Conservation (phyloP, 1,139 yeast genomes). For the Yamadazyma diospyri region DNA sequence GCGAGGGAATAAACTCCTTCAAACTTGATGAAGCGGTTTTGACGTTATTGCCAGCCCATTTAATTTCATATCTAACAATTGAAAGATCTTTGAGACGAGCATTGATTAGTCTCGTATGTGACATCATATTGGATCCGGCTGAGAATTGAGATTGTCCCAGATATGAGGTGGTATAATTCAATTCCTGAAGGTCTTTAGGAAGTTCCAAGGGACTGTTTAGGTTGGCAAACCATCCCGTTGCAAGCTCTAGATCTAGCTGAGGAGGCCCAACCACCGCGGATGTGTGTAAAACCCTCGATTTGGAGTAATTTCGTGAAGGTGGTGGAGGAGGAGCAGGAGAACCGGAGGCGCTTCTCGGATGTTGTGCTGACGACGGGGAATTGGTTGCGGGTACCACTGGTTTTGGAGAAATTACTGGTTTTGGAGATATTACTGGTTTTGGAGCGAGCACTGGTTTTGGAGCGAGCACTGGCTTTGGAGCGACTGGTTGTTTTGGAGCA, state of each 20-base stretch:
- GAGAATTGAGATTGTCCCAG: slow-evolving; percentile 15
- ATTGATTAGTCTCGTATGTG: slow-evolving; percentile 21
- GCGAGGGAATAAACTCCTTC: slow-evolving; percentile 47
- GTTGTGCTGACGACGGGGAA: slow-evolving; percentile 7
- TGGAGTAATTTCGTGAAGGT: slow-evolving; percentile 31
- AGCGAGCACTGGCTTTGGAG: slow-evolving; percentile 16
- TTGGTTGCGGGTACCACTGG: slow-evolving; percentile 4
- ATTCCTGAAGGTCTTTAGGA: slow-evolving; percentile 36
- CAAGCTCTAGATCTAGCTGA: slow-evolving; percentile 37
- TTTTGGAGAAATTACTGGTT: slow-evolving; percentile 5
- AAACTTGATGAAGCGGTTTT: slow-evolving; percentile 23
- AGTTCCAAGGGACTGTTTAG: slow-evolving; percentile 19
- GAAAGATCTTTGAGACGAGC: slow-evolving; percentile 53
- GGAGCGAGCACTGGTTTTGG: slow-evolving; percentile 14
- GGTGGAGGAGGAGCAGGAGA: slow-evolving; percentile 16
- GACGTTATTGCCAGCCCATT: slow-evolving; percentile 38
- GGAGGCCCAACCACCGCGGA: slow-evolving; percentile 29
- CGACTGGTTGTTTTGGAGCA: slow-evolving; percentile 10
- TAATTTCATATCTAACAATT: slow-evolving; percentile 40
- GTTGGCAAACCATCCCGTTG: slow-evolving; percentile 45
- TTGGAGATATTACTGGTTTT: slow-evolving; percentile 11
- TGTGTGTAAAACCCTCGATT: slow-evolving; percentile 13
- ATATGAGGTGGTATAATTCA: slow-evolving; percentile 31
- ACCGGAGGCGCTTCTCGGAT: slow-evolving; percentile 3
- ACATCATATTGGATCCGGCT: slow-evolving; percentile 8